Evolutionary conservation across 164 flowering plant species (phyloP), one percentile per base, ranked within the genome.

Genomic region (Aristolochia contorta): DNA sequence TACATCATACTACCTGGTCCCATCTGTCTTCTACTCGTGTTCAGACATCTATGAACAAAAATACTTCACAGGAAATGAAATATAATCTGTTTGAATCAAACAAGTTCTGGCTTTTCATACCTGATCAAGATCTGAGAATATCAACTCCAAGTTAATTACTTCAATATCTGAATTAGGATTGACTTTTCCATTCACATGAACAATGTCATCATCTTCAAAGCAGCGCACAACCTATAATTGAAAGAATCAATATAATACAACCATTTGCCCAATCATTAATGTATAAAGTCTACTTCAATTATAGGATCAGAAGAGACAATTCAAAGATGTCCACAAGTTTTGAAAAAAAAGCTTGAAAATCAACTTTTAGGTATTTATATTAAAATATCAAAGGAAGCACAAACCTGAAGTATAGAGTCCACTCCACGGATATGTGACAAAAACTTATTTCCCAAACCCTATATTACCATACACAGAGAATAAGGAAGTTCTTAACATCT

Each of bases 131-230:
- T 94, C 99, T 57, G 93, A 82, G 75, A 94, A 89, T 56, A 84
- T 77, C 32, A 94, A 84, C 73, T 94, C 99, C 47, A 94, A 74
- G 77, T 91, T 94, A 74, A 94, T 94, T 46, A 91, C 85, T 68
- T 94, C 97, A 70, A 94, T 83, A 70, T 94, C 96, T 62, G 97
- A 77, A 77, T 82, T 88, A 21, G 99, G 99, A 72, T 94, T 90
- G 62, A 94, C 80, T 79, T 80, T 89, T 37, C 95, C 97, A 79
- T 80, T 91, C 58, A 94, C 99, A 79, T 94, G 99, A 68, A 94
- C 71, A 74, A 94, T 81, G 72, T 94, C 99, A 71, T 82, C 81
- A 73, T 94, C 99, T 73, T 94, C 99, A 78, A 94, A 94, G 78
- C 99, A 94, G 32, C 99, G 91, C 0, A 94, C 99, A 66, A 91